Evolutionary conservation across 2,329 filamentous ascomycete species (phyloP).

Genomic region (Beauveria asiatica): DNA sequence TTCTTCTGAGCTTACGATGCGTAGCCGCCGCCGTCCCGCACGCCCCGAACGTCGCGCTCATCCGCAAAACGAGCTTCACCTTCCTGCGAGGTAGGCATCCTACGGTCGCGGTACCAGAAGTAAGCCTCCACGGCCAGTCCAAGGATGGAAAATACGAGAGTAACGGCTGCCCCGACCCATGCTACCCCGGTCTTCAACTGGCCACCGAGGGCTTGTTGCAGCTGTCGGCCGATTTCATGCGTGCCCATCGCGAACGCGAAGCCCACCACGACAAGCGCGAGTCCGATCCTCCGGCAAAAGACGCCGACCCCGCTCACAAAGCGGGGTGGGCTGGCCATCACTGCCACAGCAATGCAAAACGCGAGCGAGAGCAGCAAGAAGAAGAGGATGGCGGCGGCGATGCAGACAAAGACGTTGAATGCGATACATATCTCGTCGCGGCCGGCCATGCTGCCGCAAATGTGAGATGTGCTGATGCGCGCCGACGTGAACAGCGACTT

Average conservation of each 20-base stretch:
- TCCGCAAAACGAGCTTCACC: not conserved
- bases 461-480: not conserved
- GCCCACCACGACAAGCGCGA: not conserved
- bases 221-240: not conserved
- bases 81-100: not conserved
- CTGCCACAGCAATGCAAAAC: not conserved
- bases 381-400: not conserved
- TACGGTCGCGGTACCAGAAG: not conserved
- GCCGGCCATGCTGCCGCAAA: not conserved
- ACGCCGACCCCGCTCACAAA: not conserved
- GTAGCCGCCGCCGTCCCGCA: too few species aligned
- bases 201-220: not conserved
- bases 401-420: not conserved
- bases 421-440: not conserved
- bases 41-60: too few species aligned
- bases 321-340: not conserved
- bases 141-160: not conserved
- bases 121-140: not conserved
- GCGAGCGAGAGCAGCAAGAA: not conserved
- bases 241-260: not conserved
- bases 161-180: not conserved
- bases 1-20: too few species aligned
- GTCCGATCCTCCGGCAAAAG: not conserved
- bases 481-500: not conserved
- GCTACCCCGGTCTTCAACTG: not conserved